phyloP scores from a whole-genome alignment of 148 eudicot species.

The Hydrangea macrophylla region DNA sequence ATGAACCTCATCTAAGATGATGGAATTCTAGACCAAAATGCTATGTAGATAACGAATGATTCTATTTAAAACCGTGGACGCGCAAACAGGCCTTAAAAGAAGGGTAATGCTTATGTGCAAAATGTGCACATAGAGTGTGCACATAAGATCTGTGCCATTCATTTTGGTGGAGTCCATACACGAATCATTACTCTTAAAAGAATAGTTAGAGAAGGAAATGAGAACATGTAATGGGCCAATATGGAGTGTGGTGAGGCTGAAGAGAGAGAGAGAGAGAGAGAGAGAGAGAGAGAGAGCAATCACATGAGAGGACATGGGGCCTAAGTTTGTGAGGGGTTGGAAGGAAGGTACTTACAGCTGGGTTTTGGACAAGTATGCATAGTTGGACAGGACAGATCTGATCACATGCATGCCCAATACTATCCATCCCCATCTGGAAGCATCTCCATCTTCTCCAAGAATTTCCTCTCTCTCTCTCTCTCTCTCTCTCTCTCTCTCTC shows the following conservation, averaged over 20 bases:
- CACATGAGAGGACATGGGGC: slow-evolving; percentile 24
- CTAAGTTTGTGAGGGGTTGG: slow-evolving; percentile 14
- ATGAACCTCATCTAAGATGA: too few species aligned
- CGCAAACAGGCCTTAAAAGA: too few species aligned
- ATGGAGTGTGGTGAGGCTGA: slow-evolving; percentile 13
- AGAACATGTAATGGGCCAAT: slow-evolving; percentile 11
- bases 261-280: slow-evolving; percentile 9
- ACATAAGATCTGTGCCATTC: too few species aligned
- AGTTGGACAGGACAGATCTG: slow-evolving; percentile 20
- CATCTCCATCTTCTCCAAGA: slow-evolving; percentile 1
- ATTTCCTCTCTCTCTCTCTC: background rate
- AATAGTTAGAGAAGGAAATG: slow-evolving; percentile 2
- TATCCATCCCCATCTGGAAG: slow-evolving; percentile 28
- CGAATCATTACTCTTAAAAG: too few species aligned
- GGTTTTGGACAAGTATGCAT: slow-evolving; percentile 18
- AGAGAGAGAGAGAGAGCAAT: background rate
- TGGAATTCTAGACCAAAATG: too few species aligned
- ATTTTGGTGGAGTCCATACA: too few species aligned
- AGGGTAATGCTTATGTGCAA: too few species aligned
- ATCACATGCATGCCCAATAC: slow-evolving; percentile 26
- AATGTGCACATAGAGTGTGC: too few species aligned
- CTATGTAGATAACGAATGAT: too few species aligned
- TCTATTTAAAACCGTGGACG: too few species aligned
- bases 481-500: background rate
- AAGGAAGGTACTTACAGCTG: slow-evolving; percentile 26